Conservation (phyloP, 257 asterid genomes). For the Leonotis leonurus region DNA sequence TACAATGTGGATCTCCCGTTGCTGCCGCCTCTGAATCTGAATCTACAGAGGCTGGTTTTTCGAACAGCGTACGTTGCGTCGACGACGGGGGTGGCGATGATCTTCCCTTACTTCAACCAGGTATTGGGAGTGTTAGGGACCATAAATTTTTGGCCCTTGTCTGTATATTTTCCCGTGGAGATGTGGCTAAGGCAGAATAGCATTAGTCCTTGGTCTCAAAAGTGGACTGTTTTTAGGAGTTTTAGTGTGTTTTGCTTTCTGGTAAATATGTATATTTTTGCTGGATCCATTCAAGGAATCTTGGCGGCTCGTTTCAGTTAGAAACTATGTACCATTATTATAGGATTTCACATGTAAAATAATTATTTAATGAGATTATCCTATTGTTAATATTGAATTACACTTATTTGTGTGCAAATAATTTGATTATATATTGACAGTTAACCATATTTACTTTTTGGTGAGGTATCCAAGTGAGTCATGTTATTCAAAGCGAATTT, state of each 20-base stretch:
- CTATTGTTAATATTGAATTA: too few species aligned
- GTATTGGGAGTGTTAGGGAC: slow-evolving; percentile 69
- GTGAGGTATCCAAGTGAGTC: too few species aligned
- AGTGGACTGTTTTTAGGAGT: slow-evolving; percentile 36
- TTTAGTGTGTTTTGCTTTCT: slow-evolving; percentile 42
- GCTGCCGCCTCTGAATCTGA: slow-evolving; percentile 36
- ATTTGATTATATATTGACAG: too few species aligned
- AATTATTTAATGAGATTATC: too few species aligned
- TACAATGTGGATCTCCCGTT: slow-evolving; percentile 19
- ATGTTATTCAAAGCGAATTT: too few species aligned
- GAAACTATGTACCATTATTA: background rate
- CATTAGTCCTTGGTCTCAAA: slow-evolving; percentile 41
- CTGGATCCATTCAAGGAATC: slow-evolving; percentile 67
- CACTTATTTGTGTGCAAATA: too few species aligned
- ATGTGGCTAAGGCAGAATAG: slow-evolving; percentile 63
- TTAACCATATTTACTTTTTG: too few species aligned
- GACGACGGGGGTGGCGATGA: slow-evolving; percentile 53
- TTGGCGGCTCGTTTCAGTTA: slow-evolving; percentile 40
- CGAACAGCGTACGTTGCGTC: slow-evolving; percentile 60
- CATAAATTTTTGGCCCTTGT: slow-evolving; percentile 67
- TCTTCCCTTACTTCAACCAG: slow-evolving; percentile 76
- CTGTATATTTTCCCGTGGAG: slow-evolving; percentile 74
- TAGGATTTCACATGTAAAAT: background rate
- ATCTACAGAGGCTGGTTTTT: slow-evolving; percentile 40
- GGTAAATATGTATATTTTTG: slow-evolving; percentile 42